Evolutionary conservation across 2,329 filamentous ascomycete genomes (phyloP), one percentile per base, ranked within the genome.

Genomic region (Pyrenochaeta sp.): DNA sequence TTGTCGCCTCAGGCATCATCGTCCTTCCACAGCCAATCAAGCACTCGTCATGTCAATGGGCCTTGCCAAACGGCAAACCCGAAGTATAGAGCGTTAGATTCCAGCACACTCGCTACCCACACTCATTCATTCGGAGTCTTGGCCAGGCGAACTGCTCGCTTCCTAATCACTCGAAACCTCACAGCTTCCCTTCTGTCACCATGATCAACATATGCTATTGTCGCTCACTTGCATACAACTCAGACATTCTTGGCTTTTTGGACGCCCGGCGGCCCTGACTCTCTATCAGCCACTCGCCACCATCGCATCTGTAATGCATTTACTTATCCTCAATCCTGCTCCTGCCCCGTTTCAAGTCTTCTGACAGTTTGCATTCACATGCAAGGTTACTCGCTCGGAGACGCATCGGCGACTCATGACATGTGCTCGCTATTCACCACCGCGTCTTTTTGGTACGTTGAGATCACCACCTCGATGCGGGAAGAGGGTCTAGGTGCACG

Each of bases 391-490:
- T 53, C 49, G 7, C 52, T 45, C 41, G 46, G 49, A 21, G 30
- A 37, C 15, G 33, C 31, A 21, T 51, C 55, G 23, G 23, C 30
- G 15, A 17, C 56, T n/a, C 54, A 54, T 15, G 49, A 54, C 54
- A 51, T 42, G 40, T 37, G n/a, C 18, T 47, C 41, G 1, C 41
- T 37, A 14, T 51, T 53, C 35, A 43, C 53, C 10, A 49, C 58
- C 0, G 32, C 39, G 6, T 49, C 48, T 11, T 20, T 53, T 6
- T 58, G 43, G 49, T 58, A 52, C 23, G 20, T 60, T 35, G 45
- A 51, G 31, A 56, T 52, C 23, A 39, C 45, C 2, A 36, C 53
- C 12, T 17, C 55, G 20, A 37, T 36, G 10, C 45, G 51, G 20
- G 20, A 36, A 17, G 32, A 49, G 10, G 56, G 47, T 20, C 6